Evolutionary conservation across 2,329 filamentous ascomycete genomes (phyloP), one percentile per base, ranked within the genome.

Genomic region (Xylariales sp.): DNA sequence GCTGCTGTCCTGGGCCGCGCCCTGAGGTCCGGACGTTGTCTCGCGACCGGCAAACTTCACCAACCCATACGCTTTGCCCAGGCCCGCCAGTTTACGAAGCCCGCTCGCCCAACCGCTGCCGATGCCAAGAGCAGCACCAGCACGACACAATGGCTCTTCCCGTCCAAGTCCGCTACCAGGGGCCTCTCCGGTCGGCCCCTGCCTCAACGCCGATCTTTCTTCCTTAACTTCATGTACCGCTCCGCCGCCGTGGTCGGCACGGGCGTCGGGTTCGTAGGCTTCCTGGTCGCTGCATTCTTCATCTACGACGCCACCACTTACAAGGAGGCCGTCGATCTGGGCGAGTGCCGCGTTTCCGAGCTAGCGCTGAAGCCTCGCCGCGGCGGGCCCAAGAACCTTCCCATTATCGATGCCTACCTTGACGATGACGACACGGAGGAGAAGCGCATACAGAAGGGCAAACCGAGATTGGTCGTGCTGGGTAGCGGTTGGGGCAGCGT

Each of bases 401-500:
- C 91, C 2, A 93, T 98, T 42, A 83, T 86, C 15, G 88, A 96
- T 47, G 79, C 85, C 17, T 78, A 90, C 44, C 81, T 98, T 28
- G 90, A 95, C 55, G 93, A 97, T 55, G 81, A 95, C 51, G 91
- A 96, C 48, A 79, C 68, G 37, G 77, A 83, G 12, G 74, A 77
- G 40, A 89, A 82, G 63, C 73, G 70, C 45, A 72, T 67, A 34
- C 78, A 83, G 59, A 93, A 88, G 64, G 77, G 90, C 55, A 98
- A 98, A 69, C 93, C 93, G 5, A 87, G 85, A 55, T 68, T 98
- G 52, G 93, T 98, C 28, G 85, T 98, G 41, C 66, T 98, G 23
- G 93, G 93, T 15, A 90, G 90, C 13, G 93, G 93, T 30, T 98
- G 93, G 93, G 93, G 90, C 38, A 88, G 88, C 53, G 86, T 98